Conservation (phyloP, 2,329 filamentous ascomycete species). For the Cryphonectria nitschkei region DNA sequence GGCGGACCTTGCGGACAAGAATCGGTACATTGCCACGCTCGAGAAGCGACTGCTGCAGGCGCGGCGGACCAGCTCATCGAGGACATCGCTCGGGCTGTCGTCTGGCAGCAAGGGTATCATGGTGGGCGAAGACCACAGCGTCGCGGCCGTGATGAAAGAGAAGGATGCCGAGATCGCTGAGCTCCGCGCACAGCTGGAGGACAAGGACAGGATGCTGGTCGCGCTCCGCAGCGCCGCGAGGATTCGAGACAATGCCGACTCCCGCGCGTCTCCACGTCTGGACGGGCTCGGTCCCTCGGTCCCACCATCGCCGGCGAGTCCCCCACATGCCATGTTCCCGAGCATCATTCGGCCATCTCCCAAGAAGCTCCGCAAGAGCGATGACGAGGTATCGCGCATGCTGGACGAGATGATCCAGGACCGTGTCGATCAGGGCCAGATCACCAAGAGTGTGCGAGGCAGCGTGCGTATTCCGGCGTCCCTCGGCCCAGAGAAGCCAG, state of each 20-base stretch:
- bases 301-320: constrained; percentile 36
- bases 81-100: constrained; percentile 75
- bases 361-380: constrained; percentile 61
- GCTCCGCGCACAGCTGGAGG: constrained; percentile 84
- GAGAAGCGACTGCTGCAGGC: constrained; percentile 93
- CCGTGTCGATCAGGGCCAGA: constrained; percentile 75
- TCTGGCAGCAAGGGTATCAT: constrained; percentile 64
- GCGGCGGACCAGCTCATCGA: constrained; percentile 84
- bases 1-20: constrained; percentile 95
- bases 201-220: constrained; percentile 91
- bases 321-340: constrained; percentile 31
- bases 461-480: constrained; percentile 63
- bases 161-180: constrained; percentile 94
- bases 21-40: constrained; percentile 90
- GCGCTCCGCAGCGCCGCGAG: constrained; percentile 84
- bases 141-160: constrained; percentile 74
- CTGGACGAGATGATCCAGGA: constrained; percentile 97
- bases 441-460: constrained; percentile 68
- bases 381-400: constrained; percentile 91
- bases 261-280: constrained; percentile 40
- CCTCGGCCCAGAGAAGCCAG: constrained; percentile 44
- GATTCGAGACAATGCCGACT: constrained; percentile 75
- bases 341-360: constrained; percentile 34
- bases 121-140: constrained; percentile 78
- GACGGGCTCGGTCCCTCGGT: constrained; percentile 29